Evolutionary conservation across 1,284 basidiomycete genomes (phyloP).

Genomic region (Leccinum pallidistipes): DNA sequence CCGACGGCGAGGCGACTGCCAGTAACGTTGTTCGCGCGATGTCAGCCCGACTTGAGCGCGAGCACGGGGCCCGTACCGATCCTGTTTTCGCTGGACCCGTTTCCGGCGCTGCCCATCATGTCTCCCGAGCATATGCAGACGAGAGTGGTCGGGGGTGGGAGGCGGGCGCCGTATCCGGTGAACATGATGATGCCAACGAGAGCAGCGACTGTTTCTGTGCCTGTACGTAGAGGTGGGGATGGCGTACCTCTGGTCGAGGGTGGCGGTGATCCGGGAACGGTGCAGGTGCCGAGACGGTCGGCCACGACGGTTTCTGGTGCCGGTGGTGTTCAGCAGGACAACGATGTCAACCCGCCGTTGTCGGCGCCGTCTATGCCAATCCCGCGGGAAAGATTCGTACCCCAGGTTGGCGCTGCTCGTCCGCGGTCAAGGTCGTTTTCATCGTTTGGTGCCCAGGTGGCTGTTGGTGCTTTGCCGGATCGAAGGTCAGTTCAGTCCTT

Average conservation of each 20-base stretch:
- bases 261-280: neutral
- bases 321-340: neutral
- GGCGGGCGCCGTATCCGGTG: neutral
- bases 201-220: conserved; percentile 35
- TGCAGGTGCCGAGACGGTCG: conserved; percentile 19
- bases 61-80: conserved; percentile 66
- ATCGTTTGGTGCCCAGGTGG: conserved; percentile 45
- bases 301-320: neutral
- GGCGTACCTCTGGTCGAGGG: neutral
- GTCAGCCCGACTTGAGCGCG: conserved; percentile 50
- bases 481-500: conserved; percentile 22
- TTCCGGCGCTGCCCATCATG: conserved; percentile 30
- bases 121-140: neutral
- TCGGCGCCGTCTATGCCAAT: conserved; percentile 34
- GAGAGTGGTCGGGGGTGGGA: neutral
- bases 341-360: neutral
- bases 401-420: conserved; percentile 48
- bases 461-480: neutral
- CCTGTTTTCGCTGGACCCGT: conserved; percentile 60
- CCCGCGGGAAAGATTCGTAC: conserved; percentile 62
- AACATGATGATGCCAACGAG: conserved; percentile 21
- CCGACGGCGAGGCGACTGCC: conserved; percentile 27
- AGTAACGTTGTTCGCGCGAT: conserved; percentile 64
- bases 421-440: conserved; percentile 77
- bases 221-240: conserved; percentile 22